A percentile compares a stretch with the other conserved stretches of the same genome.
phyloP scores from a whole-genome alignment of 768 basidiomycete genomes.

The Dacryopinax spathularia region DNA sequence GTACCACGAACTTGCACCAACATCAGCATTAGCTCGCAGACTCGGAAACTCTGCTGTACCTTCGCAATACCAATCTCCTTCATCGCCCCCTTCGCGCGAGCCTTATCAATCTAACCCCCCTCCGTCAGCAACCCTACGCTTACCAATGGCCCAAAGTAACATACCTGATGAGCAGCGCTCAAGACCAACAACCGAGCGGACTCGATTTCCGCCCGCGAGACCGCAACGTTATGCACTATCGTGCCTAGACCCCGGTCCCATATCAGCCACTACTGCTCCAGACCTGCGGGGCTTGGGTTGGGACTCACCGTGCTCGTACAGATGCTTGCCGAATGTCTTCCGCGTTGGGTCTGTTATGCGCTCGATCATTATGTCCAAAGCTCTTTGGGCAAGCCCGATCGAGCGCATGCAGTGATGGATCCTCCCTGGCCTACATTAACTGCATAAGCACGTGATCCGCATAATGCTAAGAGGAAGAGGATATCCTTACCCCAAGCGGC shows the following conservation, averaged over 20 bases:
- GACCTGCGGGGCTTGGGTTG: background rate
- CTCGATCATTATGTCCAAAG: conserved; percentile 75
- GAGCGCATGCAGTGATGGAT: conserved; percentile 98
- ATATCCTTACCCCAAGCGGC: conserved; percentile 63
- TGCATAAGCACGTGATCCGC: conserved; percentile 7
- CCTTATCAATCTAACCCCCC: conserved; percentile 68
- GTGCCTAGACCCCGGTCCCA: conserved; percentile 42
- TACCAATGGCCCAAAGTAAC: background rate
- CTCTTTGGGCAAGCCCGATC: conserved; percentile 72
- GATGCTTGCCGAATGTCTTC: conserved; percentile 86
- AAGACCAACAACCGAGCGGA: conserved; percentile 73
- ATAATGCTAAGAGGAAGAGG: background rate
- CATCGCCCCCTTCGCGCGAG: conserved; percentile 82
- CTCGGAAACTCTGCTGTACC: conserved; percentile 30
- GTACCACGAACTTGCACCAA: conserved; percentile 73
- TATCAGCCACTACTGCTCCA: no score
- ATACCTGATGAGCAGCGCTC: conserved; percentile 74
- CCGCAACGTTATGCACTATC: conserved; percentile 79
- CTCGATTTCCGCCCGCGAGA: conserved; percentile 88
- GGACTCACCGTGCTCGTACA: conserved; percentile 72
- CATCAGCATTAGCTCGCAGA: background rate
- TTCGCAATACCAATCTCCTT: conserved; percentile 98
- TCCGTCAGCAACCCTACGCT: background rate
- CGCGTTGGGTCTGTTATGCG: conserved; percentile 83
- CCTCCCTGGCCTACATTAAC: conserved; percentile 58